phyloP scores from a whole-genome alignment of 2,329 filamentous ascomycete species.

The Penicillium freii region DNA sequence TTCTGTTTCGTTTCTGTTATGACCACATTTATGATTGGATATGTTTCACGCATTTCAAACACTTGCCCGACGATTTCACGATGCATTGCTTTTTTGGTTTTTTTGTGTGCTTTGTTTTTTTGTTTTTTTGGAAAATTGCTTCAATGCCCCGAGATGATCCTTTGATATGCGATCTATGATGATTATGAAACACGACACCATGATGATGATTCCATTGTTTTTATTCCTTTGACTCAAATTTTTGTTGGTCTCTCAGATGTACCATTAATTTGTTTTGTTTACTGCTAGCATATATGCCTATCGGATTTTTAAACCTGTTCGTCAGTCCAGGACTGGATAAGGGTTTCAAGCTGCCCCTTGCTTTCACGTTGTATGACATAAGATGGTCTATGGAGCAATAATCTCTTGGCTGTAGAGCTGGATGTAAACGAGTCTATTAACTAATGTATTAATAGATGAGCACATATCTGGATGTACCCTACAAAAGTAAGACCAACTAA shows the following conservation, averaged over 20 bases:
- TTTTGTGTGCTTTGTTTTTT: not conserved
- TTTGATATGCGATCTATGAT: constrained; percentile 21
- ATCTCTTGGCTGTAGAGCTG: not conserved
- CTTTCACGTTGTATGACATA: not conserved
- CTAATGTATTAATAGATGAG: not conserved
- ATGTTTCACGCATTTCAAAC: constrained; percentile 10
- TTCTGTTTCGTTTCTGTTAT: constrained; percentile 5
- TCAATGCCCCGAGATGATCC: constrained; percentile 8
- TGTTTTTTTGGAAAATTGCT: constrained; percentile 3
- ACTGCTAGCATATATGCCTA: not conserved
- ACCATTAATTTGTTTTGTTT: not conserved
- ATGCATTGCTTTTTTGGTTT: constrained; percentile 15
- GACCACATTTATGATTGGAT: constrained; percentile 10
- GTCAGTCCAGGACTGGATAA: not conserved
- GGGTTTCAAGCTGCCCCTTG: not conserved
- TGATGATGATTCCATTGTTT: constrained; percentile 11
- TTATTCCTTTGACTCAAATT: constrained; percentile 2
- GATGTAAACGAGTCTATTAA: not conserved
- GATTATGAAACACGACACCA: constrained; percentile 19
- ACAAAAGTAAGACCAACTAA: not conserved
- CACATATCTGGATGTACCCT: not conserved
- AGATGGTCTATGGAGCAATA: not conserved
- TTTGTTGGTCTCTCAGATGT: not conserved
- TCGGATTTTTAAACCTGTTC: not conserved
- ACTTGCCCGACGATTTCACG: constrained; percentile 14